A percentile compares a stretch with the other conserved stretches of the same genome.
Conservation (phyloP, 164 flowering plant genomes). For the Chimonanthus salicifolius region DNA sequence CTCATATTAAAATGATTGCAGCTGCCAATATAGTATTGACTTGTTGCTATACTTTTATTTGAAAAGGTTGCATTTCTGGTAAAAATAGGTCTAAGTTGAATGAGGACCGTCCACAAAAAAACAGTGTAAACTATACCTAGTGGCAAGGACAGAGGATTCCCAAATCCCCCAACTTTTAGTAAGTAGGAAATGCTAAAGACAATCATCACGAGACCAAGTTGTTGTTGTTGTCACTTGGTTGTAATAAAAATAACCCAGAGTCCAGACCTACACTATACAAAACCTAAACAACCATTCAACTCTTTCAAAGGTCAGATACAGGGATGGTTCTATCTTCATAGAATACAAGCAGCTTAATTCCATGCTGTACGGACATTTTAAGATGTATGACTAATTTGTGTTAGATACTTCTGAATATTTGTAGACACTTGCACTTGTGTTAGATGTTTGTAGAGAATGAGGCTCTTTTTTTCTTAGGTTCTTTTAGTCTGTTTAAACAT, state of each 20-base stretch:
- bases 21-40: not conserved
- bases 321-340: no score
- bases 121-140: not conserved
- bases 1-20: not conserved
- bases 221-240: not conserved
- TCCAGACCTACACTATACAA: not conserved
- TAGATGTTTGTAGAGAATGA: no score
- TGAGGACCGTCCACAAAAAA: not conserved
- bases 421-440: no score
- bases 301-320: not conserved
- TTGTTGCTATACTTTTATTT: not conserved
- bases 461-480: no score
- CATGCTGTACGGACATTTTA: no score
- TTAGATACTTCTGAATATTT: no score
- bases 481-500: no score
- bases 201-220: not conserved
- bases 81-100: not conserved
- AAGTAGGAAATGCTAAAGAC: not conserved
- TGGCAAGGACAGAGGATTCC: not conserved
- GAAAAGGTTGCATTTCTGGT: not conserved
- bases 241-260: not conserved
- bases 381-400: no score
- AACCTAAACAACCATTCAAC: constrained; percentile 1
- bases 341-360: no score
- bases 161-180: not conserved